Evolutionary conservation across 441 rosid species (phyloP).

Genomic region (Arabidopsis lyrata): DNA sequence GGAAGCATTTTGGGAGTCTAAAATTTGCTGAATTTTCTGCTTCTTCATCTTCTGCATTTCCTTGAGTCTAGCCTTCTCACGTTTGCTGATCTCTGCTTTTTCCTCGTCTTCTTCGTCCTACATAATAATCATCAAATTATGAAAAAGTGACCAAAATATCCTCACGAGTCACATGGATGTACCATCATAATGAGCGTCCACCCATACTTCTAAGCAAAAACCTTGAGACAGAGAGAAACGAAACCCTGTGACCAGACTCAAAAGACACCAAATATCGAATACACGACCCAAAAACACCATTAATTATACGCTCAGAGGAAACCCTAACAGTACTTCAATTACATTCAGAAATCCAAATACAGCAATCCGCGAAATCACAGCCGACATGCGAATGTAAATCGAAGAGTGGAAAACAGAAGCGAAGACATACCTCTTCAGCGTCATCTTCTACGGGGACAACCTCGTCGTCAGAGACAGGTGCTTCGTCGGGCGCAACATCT

Average conservation of each 20-base stretch:
- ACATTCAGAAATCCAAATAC: slow-evolving; percentile 9
- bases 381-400: background rate
- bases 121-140: slow-evolving; percentile 6
- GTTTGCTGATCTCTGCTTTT: slow-evolving; percentile 68
- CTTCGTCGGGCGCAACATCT: slow-evolving; percentile 46
- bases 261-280: slow-evolving; percentile 4
- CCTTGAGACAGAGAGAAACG: background rate
- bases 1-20: slow-evolving; percentile 91
- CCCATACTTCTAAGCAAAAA: background rate
- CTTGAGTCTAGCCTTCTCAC: slow-evolving; percentile 84
- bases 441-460: slow-evolving; percentile 43
- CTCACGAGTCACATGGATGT: slow-evolving; percentile 7
- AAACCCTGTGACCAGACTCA: slow-evolving; percentile 5
- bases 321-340: slow-evolving; percentile 10
- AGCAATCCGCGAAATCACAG: background rate
- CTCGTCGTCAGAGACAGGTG: slow-evolving; percentile 43
- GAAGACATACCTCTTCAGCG: slow-evolving; percentile 54
- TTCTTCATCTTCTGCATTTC: slow-evolving; percentile 92
- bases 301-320: slow-evolving; percentile 4
- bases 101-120: slow-evolving; percentile 60
- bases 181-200: slow-evolving; percentile 8
- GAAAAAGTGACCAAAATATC: slow-evolving; percentile 3
- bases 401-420: background rate
- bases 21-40: slow-evolving; percentile 89
- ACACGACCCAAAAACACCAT: slow-evolving; percentile 9